Percentiles rank a stretch among this genome's conserved stretches.
Evolutionary conservation across 148 eudicot species (phyloP).

Genomic region (Heliosperma pusillum): DNA sequence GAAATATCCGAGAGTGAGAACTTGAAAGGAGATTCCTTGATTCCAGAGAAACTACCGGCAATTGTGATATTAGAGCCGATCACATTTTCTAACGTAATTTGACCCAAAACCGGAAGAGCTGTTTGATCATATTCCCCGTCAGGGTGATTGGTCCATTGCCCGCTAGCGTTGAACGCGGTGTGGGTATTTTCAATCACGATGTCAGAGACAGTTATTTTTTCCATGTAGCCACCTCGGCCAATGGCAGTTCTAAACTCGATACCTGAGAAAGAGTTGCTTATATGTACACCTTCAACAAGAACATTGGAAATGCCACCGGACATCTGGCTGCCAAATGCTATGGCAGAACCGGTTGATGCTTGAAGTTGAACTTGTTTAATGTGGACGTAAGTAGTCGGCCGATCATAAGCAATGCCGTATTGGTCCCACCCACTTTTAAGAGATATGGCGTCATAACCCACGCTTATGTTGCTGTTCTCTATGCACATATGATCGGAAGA

Average conservation of each 20-base stretch:
- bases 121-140: slow-evolving; percentile 39
- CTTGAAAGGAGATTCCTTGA: slow-evolving; percentile 41
- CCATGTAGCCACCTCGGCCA: slow-evolving; percentile 51
- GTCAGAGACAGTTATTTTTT: slow-evolving; percentile 30
- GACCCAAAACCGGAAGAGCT: slow-evolving; percentile 35
- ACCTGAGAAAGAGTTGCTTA: slow-evolving; percentile 35
- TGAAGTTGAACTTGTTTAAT: slow-evolving; percentile 43
- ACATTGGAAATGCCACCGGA: slow-evolving; percentile 50
- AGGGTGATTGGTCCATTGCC: slow-evolving; percentile 39
- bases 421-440: slow-evolving; percentile 63
- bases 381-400: slow-evolving; percentile 40
- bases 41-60: slow-evolving; percentile 46
- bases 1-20: slow-evolving; percentile 35
- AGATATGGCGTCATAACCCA: slow-evolving; percentile 45
- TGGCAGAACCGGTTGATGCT: slow-evolving; percentile 43
- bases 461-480: slow-evolving; percentile 46
- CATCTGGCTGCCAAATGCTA: slow-evolving; percentile 56
- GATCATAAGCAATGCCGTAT: slow-evolving; percentile 40
- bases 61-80: slow-evolving; percentile 32
- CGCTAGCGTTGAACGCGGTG: slow-evolving; percentile 41
- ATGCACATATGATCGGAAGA: slow-evolving; percentile 52
- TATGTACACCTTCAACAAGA: slow-evolving; percentile 26
- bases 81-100: slow-evolving; percentile 33
- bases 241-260: slow-evolving; percentile 40
- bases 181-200: slow-evolving; percentile 31